Evolutionary conservation across 148 eudicot genomes (phyloP).

Genomic region (Vaccinium darrowii): DNA sequence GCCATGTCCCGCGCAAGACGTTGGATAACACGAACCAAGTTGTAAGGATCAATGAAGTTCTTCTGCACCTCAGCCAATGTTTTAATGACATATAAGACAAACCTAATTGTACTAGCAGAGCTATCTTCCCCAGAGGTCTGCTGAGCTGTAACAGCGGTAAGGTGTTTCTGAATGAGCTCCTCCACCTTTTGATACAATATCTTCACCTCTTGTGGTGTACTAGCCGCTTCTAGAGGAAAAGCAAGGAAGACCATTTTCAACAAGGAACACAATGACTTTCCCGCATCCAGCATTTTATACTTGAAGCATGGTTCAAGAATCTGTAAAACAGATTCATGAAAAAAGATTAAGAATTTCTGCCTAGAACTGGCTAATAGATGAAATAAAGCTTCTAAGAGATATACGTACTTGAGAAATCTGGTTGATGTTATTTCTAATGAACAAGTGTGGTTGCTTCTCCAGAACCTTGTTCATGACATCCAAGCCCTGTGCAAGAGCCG

Average conservation of each 20-base stretch:
- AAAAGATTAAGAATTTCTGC: constrained; percentile 1
- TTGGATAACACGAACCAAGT: constrained; percentile 87
- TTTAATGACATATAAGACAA: constrained; percentile 80
- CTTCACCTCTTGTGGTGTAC: constrained; percentile 80
- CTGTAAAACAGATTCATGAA: constrained; percentile 44
- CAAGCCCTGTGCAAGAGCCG: constrained; percentile 95
- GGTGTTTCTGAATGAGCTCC: constrained; percentile 89
- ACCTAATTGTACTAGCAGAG: constrained; percentile 79
- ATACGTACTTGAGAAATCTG: constrained; percentile 86
- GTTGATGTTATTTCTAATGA: constrained; percentile 85
- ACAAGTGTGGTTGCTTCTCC: constrained; percentile 96
- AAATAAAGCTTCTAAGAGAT: constrained; percentile 3
- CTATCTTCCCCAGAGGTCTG: constrained; percentile 83
- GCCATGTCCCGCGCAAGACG: constrained; percentile 95
- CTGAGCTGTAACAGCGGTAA: constrained; percentile 67
- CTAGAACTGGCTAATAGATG: neutral
- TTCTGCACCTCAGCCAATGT: constrained; percentile 85
- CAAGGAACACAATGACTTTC: constrained; percentile 85
- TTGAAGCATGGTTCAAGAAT: constrained; percentile 97
- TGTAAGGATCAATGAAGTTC: constrained; percentile 63
- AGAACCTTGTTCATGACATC: constrained; percentile 98
- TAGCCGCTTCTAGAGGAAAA: constrained; percentile 75
- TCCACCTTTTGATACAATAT: constrained; percentile 86
- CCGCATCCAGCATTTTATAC: constrained; percentile 90
- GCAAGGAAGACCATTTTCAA: constrained; percentile 92